phyloP scores from a whole-genome alignment of 2,329 filamentous ascomycete genomes.

The Fusarium liriodendri region DNA sequence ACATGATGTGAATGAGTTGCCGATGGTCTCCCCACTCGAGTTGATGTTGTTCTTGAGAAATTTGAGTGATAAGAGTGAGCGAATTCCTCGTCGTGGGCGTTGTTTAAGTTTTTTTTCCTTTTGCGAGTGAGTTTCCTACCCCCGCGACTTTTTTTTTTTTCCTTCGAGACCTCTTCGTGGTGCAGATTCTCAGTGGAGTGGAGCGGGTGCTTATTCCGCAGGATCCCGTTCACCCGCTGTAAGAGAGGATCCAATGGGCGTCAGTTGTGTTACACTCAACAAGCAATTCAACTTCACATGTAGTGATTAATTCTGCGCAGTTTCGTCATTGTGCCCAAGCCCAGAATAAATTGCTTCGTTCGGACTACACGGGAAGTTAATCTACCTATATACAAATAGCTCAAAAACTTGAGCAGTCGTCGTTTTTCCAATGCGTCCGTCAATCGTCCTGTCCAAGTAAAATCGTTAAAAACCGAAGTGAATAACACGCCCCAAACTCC shows the following conservation, averaged over 20 bases:
- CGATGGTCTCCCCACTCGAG: background rate
- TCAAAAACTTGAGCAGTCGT: background rate
- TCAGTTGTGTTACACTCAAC: background rate
- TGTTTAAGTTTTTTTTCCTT: background rate
- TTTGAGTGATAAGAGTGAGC: background rate
- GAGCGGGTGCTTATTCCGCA: background rate
- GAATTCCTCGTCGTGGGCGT: background rate
- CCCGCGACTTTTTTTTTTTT: constrained; percentile 2
- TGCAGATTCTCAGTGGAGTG: constrained; percentile 8
- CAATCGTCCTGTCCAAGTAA: background rate
- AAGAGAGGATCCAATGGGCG: background rate
- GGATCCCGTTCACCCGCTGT: background rate
- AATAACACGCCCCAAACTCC: constrained; percentile 22
- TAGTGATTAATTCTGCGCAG: background rate
- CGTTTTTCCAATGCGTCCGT: background rate
- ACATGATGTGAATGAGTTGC: constrained; percentile 40
- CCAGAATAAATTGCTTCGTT: background rate
- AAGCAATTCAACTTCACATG: background rate
- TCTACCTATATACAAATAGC: constrained; percentile 13
- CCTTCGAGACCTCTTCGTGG: background rate
- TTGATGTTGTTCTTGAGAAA: background rate
- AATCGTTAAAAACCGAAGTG: constrained; percentile 16
- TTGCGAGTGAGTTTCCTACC: background rate
- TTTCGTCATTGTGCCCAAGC: background rate
- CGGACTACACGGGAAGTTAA: background rate